Evolutionary conservation across 495 filamentous ascomycete genomes (phyloP).

Genomic region (Chaetomium fimeti): DNA sequence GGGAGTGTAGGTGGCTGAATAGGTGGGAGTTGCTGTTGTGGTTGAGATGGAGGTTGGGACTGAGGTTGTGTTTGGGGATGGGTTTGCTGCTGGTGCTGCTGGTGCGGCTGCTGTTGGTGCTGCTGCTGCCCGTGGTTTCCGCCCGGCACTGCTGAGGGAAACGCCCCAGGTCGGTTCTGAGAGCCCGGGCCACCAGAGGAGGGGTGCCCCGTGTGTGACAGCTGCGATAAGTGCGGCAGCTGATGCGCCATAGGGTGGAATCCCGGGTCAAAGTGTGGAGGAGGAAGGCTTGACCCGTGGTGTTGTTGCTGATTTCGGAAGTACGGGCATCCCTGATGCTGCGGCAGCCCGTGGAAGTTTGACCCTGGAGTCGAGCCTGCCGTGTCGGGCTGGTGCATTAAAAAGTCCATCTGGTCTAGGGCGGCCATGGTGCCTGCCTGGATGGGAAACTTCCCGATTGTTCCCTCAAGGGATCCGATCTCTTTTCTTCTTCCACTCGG

Average conservation of each 20-base stretch:
- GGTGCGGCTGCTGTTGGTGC: constrained; percentile 6
- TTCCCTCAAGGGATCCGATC: background rate
- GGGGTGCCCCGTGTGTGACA: constrained; percentile 7
- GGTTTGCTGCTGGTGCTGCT: constrained; percentile 16
- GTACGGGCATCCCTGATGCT: constrained; percentile 22
- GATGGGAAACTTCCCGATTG: no score
- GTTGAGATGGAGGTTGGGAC: constrained; percentile 8
- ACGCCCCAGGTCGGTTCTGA: background rate
- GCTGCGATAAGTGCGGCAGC: constrained; percentile 8
- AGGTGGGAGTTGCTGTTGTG: constrained; percentile 8
- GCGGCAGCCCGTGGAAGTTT: constrained; percentile 12
- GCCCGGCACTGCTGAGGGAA: background rate
- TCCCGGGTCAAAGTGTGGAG: constrained; percentile 6
- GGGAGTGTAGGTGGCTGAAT: constrained; percentile 5
- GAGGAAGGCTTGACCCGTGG: constrained; percentile 17
- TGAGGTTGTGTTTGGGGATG: constrained; percentile 11
- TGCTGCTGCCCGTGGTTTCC: constrained; percentile 5
- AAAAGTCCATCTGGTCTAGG: constrained; percentile 30
- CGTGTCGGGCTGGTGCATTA: constrained; percentile 26
- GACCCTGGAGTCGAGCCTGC: background rate
- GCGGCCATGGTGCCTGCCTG: constrained; percentile 6
- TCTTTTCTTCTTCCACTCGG: background rate
- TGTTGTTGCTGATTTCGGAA: constrained; percentile 17
- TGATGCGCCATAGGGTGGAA: constrained; percentile 14
- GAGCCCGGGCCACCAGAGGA: background rate